Base-by-base conservation (phyloP, 1,284 basidiomycete genomes). In the Sporisorium iseilematis-ciliati region DNA sequence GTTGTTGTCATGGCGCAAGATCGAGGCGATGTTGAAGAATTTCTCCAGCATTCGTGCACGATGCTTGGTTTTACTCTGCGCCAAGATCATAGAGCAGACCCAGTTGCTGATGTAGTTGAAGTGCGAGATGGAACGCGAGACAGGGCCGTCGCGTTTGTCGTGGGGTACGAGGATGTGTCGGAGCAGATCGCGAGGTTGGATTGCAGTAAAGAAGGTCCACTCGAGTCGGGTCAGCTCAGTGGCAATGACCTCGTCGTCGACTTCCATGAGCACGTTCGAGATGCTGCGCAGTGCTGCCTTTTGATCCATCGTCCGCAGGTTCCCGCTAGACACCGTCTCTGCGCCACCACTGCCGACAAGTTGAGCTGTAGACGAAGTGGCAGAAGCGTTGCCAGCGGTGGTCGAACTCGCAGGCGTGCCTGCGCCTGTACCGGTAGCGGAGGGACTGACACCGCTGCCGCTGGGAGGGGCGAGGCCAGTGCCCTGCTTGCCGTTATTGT, bases 81-180 rank as follows among this genome's bases (percentile, higher is more conserved):
- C 75, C 33, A 82, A 65, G 57, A 82, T 80, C 78, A 82, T 80
- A 18, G 78, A 75, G 50, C 76, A 80, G 3, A 82, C 78, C 81
- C 81, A 82, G 52, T 66, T 69, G 20, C 78, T 80, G 50, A 81
- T 69, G 66, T 82, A 82, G 62, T 82, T 82, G 57, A 82, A 82
- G 65, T 82, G 81, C 18, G 71, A 76, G 33, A 82, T 82, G 29
- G 70, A 76, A 10, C 70, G 65, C n/a, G 80, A 56, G 7, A 81
- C 80, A 2, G 80, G 77, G 0, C 79, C 79, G 25, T 77, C 68
- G 23, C 81, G 74, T 20, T 71, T 62, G 12, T 75, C 61, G 45
- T 75, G 57, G 6, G 75, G 67, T 1, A 81, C 78, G 3, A 82
- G 73, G 21, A 80, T 79, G 60, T 82, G 81, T 11, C 81, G 74